Evolutionary conservation across 768 basidiomycete species (phyloP).

Genomic region (Xerocomellus dryophilus): DNA sequence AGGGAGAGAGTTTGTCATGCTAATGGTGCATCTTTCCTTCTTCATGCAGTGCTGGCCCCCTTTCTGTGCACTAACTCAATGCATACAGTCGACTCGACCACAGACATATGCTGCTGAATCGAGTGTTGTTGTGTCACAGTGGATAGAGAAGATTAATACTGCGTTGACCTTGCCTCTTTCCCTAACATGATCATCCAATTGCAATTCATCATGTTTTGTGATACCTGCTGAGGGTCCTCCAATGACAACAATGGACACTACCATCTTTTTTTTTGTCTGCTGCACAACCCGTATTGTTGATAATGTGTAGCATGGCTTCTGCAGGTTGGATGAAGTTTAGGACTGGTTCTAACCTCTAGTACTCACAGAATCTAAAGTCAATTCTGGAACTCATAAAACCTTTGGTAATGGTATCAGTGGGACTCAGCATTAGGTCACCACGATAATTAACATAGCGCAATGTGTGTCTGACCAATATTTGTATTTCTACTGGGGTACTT

Average conservation of each 20-base stretch:
- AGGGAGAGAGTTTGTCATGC: slow-evolving; percentile 57
- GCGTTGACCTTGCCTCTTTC: slow-evolving; percentile 23
- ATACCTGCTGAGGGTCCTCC: neutral
- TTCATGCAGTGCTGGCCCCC: neutral
- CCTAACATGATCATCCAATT: neutral
- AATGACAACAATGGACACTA: neutral
- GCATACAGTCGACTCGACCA: slow-evolving; percentile 44
- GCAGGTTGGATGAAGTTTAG: no score
- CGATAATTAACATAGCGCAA: no score
- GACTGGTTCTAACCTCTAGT: no score
- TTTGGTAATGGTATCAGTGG: no score
- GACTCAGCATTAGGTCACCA: no score
- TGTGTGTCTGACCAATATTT: no score
- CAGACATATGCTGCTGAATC: slow-evolving; percentile 43
- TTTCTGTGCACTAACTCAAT: neutral
- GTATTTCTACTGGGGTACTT: no score
- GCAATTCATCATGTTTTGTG: neutral
- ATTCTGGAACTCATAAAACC: no score
- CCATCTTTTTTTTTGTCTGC: neutral
- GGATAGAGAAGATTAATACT: slow-evolving; percentile 41
- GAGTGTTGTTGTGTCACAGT: slow-evolving; percentile 31
- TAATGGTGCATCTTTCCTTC: slow-evolving; percentile 46
- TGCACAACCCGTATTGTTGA: neutral
- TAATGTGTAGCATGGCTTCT: no score
- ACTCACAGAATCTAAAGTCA: no score